Base-by-base conservation (phyloP, 106 monocot genomes). In the Xerophyta viscosa region DNA sequence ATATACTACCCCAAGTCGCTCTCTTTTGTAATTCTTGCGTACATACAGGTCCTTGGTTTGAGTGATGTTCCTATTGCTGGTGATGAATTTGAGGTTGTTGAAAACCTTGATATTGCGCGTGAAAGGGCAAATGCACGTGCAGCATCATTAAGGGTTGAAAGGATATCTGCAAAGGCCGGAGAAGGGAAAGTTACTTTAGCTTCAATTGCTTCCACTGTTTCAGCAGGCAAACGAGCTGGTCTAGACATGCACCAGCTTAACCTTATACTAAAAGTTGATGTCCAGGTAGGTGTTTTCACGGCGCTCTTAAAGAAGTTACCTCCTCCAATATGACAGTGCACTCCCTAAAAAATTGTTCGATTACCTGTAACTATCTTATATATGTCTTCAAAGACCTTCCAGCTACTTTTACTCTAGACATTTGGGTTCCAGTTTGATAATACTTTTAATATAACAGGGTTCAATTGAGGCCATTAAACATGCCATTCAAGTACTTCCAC, bases 391-490 rank as follows among this genome's bases (percentile, higher is more conserved):
- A n/a, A n/a, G n/a, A n/a, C n/a, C n/a, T n/a, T n/a, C n/a, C n/a
- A n/a, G n/a, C n/a, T n/a, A n/a, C n/a, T n/a, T n/a, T n/a, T n/a
- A n/a, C n/a, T n/a, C n/a, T n/a, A n/a, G n/a, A n/a, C 9, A 18
- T 47, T 19, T 8, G 8, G 1, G 3, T 25, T 46, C 24, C n/a
- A 14, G 52, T 36, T 41, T 66, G 37, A 47, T 42, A 54, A 22
- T 3, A 31, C 10, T n/a, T 41, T 44, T 36, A 49, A 33, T 5
- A 46, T 54, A 39, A 21, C 44, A 99, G 98, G 98, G 98, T 57
- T 90, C 98, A 23, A 86, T 99, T 59, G 98, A 99, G 66, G 98
- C 98, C 4, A 68, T 99, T 41, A 82, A 83, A 44, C 86, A 99
- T 31, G 90, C 86, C 22, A 61, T 99, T 56, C 86, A 86, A 66